These are phyloP conservation scores for Lentinula edodes DNA, from an alignment of 768 basidiomycete genomes.

Conservation along the genomic window DNA sequence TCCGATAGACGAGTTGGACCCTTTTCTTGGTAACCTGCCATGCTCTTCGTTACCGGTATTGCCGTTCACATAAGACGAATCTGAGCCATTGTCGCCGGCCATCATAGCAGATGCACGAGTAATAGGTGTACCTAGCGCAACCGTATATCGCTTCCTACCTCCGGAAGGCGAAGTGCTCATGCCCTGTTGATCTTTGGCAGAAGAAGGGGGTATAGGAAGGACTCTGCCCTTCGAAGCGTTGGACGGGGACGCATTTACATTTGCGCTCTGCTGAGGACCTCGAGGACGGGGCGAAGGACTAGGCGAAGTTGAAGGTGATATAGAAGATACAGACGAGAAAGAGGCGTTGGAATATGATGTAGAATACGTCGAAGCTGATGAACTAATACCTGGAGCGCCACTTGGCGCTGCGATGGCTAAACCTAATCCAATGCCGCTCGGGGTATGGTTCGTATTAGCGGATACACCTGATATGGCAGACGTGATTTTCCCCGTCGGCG, in stretches of 20 bases:
- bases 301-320: not conserved
- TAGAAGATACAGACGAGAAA: conserved; percentile 18
- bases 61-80: not conserved
- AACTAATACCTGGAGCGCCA: not conserved
- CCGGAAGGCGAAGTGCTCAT: conserved; percentile 69
- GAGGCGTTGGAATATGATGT: conserved; percentile 10
- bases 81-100: not conserved
- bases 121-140: conserved; percentile 75
- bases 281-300: not conserved
- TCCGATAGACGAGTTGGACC: conserved; percentile 24
- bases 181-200: conserved; percentile 36
- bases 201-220: conserved; percentile 29
- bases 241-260: conserved; percentile 10
- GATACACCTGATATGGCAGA: conserved; percentile 46
- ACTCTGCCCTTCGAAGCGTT: conserved; percentile 14
- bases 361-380: conserved; percentile 4
- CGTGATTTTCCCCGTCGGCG: conserved; percentile 22
- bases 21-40: conserved; percentile 10
- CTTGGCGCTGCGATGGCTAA: not conserved
- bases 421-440: conserved; percentile 4
- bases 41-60: not conserved
- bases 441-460: conserved; percentile 8
- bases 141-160: conserved; percentile 75
- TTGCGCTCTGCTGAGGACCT: not conserved
- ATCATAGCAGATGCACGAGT: conserved; percentile 22